Evolutionary conservation across 495 filamentous ascomycete genomes (phyloP), one percentile per base, ranked within the genome.

Genomic region (Evernia prunastri): DNA sequence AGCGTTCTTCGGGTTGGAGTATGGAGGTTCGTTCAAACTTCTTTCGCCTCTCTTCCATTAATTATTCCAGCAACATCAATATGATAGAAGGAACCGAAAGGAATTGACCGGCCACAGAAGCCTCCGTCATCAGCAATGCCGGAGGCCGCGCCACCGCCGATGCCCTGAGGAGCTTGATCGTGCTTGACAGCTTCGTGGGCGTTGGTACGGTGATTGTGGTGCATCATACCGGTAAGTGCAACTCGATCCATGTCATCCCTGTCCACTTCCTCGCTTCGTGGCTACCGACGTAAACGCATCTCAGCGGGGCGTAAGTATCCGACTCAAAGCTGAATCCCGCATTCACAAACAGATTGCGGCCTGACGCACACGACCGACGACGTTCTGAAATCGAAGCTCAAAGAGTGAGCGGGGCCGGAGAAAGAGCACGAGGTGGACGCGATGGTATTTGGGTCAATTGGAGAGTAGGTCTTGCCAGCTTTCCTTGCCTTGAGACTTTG

Each of bases 171-270:
- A 37, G 20, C n/a, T 27, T 64, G 12, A 4, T 7, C 0, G 5
- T 12, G 13, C n/a, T 64, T 12, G 63, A 64, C 25, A 33, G 18
- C 17, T 11, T 64, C 4, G 45, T 25, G 17, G 63, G 63, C 0
- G 57, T 64, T 29, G 58, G 42, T 6, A 58, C 27, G 18, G 56
- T 73, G 29, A 64, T 71, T 18, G 61, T 73, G 27, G 64, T 69
- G 3, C 67, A 71, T 54, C 71, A 70, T 63, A 73, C 68, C 8
- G 59, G 59, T 61, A 15, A 51, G 12, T 49, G 25, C 47, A 17
- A 37, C 12, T 12, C 36, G 36, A 37, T 37, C 36, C 36, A 7
- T 37, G 7, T 12, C 12, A 7, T 12, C 36, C 12, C 36, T n/a
- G n/a, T n/a, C n/a, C n/a, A n/a, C n/a, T n/a, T n/a, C n/a, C n/a